Percentiles rank a stretch among this genome's conserved stretches.
Conservation (phyloP, 2,329 filamentous ascomycete species). For the Diaporthe citriasiana region DNA sequence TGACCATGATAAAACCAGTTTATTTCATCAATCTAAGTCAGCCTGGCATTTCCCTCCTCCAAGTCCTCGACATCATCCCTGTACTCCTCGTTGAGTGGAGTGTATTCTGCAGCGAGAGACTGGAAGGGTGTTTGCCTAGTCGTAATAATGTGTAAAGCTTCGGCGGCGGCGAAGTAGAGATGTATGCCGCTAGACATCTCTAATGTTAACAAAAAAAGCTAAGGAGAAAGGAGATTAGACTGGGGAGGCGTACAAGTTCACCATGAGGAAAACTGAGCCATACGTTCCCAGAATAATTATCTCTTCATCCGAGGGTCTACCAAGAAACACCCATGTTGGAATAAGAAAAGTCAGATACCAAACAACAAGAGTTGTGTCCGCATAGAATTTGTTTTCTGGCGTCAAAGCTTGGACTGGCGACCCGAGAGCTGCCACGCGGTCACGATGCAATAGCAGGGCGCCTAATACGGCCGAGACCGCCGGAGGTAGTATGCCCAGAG, state of each 20-base stretch:
- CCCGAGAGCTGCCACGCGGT: conserved; percentile 43
- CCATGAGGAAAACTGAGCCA: conserved; percentile 44
- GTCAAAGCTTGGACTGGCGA: conserved; percentile 43
- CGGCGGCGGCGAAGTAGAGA: conserved; percentile 35
- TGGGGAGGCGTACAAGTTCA: conserved; percentile 40
- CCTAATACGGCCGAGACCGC: conserved; percentile 42
- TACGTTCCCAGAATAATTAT: conserved; percentile 43
- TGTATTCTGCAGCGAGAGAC: conserved; percentile 32
- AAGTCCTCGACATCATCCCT: conserved; percentile 2
- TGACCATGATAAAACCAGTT: no score
- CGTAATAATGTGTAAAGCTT: conserved; percentile 35
- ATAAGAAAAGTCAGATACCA: conserved; percentile 42
- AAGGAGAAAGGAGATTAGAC: neutral
- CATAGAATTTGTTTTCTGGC: conserved; percentile 42
- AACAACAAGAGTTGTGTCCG: conserved; percentile 38
- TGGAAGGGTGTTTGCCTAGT: neutral
- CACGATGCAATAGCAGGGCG: conserved; percentile 41
- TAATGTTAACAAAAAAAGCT: neutral
- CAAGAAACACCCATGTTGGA: conserved; percentile 42
- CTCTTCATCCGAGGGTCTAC: neutral
- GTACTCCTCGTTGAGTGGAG: conserved; percentile 22
- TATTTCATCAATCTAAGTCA: neutral
- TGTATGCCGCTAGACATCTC: conserved; percentile 21
- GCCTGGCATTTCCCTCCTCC: conserved; percentile 18
- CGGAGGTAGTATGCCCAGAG: conserved; percentile 43